Evolutionary conservation across 352 stramenopile genomes (phyloP), one percentile per base, ranked within the genome.

Genomic region (Globisporangium polare): DNA sequence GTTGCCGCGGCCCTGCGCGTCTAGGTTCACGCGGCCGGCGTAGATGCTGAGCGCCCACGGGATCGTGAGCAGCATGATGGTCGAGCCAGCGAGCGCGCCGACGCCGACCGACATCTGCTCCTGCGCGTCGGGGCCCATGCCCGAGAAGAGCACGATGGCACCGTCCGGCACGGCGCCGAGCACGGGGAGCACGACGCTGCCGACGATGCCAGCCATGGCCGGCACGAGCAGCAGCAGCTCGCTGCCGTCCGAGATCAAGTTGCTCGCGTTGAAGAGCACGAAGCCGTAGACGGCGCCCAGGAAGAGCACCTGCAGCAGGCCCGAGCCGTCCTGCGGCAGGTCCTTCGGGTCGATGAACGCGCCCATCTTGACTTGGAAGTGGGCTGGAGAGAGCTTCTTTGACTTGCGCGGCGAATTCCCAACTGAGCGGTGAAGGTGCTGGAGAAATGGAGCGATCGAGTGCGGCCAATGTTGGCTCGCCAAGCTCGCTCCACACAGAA

Each of bases 61-160:
- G 45, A 99, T 96, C n/a, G 97, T 99, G 60, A 99, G 80, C 62
- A 99, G 80, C 95, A 99, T 99, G 71, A 99, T 99, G n/a, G 97
- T 99, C 39, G 91, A 98, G 55, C 97, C 97, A 1, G 97, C 97
- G 31, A 99, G 88, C 49, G 97, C 97, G 51, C 97, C 97, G n/a
- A 99, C 94, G 61, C 97, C 97, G 35, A 99, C 95, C 22, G 81
- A 91, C 24, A 99, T 81, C 53, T 98, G 95, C 66, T 98, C 77
- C 73, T 99, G 94, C 20, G 96, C 96, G 58, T 96, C 91, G 2
- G 98, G 75, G 8, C 88, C 86, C 81, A 92, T 93, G 22, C 96
- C 96, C 10, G 90, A 98, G 76, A 99, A 99, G 5, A 99, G 83
- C 57, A 99, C 97, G 65, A 99, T 98, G 29, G 95, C 95, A 49